phyloP scores from a whole-genome alignment of 2,329 filamentous ascomycete species.

The Trichoderma oligosporum region DNA sequence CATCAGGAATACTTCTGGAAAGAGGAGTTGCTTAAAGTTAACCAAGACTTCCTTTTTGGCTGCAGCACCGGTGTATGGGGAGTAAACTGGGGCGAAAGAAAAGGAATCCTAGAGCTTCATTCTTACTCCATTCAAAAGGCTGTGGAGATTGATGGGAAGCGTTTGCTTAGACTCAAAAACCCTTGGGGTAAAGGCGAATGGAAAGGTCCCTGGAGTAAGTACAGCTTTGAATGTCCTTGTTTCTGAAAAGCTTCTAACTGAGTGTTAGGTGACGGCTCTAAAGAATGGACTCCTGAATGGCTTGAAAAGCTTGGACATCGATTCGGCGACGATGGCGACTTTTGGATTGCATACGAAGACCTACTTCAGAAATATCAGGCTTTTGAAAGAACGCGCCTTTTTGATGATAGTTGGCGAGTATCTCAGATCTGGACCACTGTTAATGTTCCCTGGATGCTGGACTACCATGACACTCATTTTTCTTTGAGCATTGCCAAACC shows the following conservation, averaged over 20 bases:
- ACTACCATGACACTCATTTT: conserved; percentile 54
- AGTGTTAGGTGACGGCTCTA: conserved; percentile 62
- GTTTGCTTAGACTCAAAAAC: conserved; percentile 65
- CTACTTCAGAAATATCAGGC: conserved; percentile 56
- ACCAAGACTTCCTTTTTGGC: conserved; percentile 71
- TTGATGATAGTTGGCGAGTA: conserved; percentile 52
- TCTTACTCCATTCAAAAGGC: conserved; percentile 61
- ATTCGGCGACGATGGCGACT: conserved; percentile 72
- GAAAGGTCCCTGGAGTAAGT: conserved; percentile 69
- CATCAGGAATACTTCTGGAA: conserved; percentile 61
- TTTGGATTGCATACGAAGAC: conserved; percentile 58
- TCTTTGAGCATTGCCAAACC: conserved; percentile 46
- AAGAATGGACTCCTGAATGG: conserved; percentile 80
- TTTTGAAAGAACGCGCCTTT: conserved; percentile 57
- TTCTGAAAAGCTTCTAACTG: conserved; percentile 21
- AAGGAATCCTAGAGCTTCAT: conserved; percentile 56
- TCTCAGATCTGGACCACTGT: conserved; percentile 48
- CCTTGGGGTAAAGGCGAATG: conserved; percentile 80
- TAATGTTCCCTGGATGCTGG: conserved; percentile 52
- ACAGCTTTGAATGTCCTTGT: not conserved
- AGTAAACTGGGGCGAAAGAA: conserved; percentile 38
- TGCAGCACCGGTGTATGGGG: conserved; percentile 48
- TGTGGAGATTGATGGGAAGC: conserved; percentile 52
- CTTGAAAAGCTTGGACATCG: conserved; percentile 67
- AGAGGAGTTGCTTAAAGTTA: conserved; percentile 72